phyloP scores from a whole-genome alignment of 257 asterid genomes.

The Ehretia macrophylla region DNA sequence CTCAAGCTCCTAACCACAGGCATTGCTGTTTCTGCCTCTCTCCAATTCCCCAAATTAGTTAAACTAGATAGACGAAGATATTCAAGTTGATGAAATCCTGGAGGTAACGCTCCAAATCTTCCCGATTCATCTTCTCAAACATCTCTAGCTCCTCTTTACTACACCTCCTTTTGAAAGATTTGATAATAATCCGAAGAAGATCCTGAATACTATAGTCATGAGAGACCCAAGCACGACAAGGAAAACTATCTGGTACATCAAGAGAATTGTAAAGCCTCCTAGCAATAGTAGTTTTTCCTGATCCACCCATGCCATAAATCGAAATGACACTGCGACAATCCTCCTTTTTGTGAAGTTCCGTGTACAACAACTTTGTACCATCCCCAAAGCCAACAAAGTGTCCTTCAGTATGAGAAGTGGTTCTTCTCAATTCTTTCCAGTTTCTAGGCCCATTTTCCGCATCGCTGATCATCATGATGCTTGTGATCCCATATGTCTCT shows the following conservation, averaged over 20 bases:
- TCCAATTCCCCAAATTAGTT: not conserved
- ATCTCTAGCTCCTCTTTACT: not conserved
- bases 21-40: not conserved
- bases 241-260: not conserved
- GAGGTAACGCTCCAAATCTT: not conserved
- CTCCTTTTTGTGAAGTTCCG: slow-evolving; percentile 4
- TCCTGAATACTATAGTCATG: slow-evolving; percentile 5
- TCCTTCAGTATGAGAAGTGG: not conserved
- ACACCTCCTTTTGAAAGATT: not conserved
- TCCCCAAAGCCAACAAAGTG: slow-evolving; percentile 8
- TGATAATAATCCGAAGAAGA: slow-evolving; percentile 1
- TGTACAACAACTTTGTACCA: slow-evolving; percentile 1
- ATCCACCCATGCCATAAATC: slow-evolving; percentile 17
- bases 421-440: slow-evolving; percentile 3
- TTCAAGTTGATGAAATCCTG: slow-evolving; percentile 5
- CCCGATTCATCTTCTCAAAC: slow-evolving; percentile 3
- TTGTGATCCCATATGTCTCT: slow-evolving; percentile 7
- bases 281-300: slow-evolving; percentile 8
- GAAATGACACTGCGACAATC: not conserved
- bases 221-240: slow-evolving; percentile 5
- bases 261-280: slow-evolving; percentile 5
- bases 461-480: not conserved
- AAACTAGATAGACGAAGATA: not conserved
- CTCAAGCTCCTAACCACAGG: not conserved
- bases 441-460: not conserved